A percentile compares a stretch with the other conserved stretches of the same genome.
These are phyloP conservation scores for Globisporangium heterothallicum DNA, from an alignment of 352 stramenopile genomes.

Conservation along the genomic window DNA sequence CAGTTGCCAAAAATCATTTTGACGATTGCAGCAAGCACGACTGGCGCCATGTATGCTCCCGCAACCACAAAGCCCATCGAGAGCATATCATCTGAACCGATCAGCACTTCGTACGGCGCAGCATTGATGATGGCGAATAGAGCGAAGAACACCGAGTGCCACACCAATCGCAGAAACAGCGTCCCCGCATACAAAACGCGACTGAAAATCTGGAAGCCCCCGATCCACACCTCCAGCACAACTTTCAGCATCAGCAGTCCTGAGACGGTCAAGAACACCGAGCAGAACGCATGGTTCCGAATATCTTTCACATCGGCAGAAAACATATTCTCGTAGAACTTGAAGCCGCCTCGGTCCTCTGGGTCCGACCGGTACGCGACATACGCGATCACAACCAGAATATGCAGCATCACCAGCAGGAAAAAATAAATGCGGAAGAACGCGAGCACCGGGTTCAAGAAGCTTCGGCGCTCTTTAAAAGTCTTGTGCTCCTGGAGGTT, in stretches of 20 bases:
- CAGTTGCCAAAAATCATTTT: conserved; percentile 59
- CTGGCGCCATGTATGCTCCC: conserved; percentile 50
- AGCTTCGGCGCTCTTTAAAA: conserved; percentile 81
- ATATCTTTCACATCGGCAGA: conserved; percentile 57
- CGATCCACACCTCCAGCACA: conserved; percentile 80
- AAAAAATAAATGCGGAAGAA: conserved; percentile 89
- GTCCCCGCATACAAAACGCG: conserved; percentile 45
- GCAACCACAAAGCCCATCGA: conserved; percentile 47
- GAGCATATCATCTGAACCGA: conserved; percentile 59
- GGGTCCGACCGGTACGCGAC: conserved; percentile 71
- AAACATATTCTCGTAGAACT: conserved; percentile 77
- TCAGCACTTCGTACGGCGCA: conserved; percentile 56
- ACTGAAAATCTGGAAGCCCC: conserved; percentile 67
- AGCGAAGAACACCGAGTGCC: conserved; percentile 77
- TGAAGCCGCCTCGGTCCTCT: conserved; percentile 34
- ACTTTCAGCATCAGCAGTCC: conserved; percentile 61
- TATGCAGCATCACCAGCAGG: conserved; percentile 75
- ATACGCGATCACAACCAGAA: conserved; percentile 76
- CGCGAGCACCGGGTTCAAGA: conserved; percentile 71
- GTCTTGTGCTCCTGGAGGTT: conserved; percentile 69
- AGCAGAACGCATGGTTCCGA: conserved; percentile 71
- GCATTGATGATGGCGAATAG: conserved; percentile 67
- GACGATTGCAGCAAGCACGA: conserved; percentile 53
- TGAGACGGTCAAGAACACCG: conserved; percentile 62
- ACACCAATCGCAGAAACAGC: conserved; percentile 69